Evolutionary conservation across 306 rosid species (phyloP).

Genomic region (Gastrolobium bilobum): DNA sequence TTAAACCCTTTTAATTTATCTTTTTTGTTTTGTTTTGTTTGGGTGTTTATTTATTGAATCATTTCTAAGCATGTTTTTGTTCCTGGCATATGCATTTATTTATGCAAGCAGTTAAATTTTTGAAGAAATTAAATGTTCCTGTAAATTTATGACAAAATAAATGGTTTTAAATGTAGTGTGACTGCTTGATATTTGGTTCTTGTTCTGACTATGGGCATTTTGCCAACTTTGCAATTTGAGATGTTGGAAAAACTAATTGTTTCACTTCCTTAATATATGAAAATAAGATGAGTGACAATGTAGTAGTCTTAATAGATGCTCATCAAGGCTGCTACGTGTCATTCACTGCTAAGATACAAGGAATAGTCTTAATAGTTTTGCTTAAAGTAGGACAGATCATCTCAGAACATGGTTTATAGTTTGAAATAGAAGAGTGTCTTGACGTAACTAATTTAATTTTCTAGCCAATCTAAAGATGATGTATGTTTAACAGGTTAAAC

Average conservation of each 20-base stretch:
- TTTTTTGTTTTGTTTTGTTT: not conserved
- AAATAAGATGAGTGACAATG: not conserved
- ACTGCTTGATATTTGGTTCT: not conserved
- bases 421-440: slow-evolving; percentile 16
- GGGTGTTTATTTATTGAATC: not conserved
- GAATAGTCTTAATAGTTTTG: slow-evolving; percentile 11
- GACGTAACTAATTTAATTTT: not conserved
- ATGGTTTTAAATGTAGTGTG: not conserved
- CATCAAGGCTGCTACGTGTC: not conserved
- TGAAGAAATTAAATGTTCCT: not conserved
- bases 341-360: not conserved
- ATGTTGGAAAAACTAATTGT: not conserved
- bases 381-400: not conserved
- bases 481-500: not conserved
- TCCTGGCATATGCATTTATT: not conserved
- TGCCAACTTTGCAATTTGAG: not conserved
- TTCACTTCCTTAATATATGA: not conserved
- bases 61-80: not conserved
- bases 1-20: not conserved
- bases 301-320: not conserved
- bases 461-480: slow-evolving; percentile 13
- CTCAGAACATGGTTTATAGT: not conserved
- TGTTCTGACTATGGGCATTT: not conserved
- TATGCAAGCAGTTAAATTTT: not conserved
- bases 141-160: not conserved